These are phyloP conservation scores for Xylaria sp. DNA, from an alignment of 2,329 filamentous ascomycete species.

Conservation along the genomic window DNA sequence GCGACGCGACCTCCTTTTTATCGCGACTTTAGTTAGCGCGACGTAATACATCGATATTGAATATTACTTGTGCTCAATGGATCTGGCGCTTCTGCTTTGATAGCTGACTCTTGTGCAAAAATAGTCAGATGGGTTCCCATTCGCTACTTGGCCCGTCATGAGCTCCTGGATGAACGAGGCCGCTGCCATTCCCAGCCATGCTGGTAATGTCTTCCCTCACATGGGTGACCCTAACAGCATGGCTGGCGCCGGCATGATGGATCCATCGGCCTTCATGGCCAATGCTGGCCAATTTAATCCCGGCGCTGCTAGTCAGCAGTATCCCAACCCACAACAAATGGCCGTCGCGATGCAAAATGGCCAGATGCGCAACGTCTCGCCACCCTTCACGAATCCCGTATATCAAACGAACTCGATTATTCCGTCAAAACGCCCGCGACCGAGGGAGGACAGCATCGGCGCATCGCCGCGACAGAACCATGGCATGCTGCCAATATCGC, in stretches of 20 bases:
- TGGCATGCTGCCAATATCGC: slow-evolving; percentile 70
- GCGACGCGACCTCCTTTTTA: slow-evolving; percentile 41
- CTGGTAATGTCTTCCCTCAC: slow-evolving; percentile 63
- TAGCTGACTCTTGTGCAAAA: slow-evolving; percentile 39
- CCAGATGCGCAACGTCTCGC: slow-evolving; percentile 75
- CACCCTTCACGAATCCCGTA: slow-evolving; percentile 68
- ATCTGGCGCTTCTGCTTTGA: slow-evolving; percentile 35
- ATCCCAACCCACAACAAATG: slow-evolving; percentile 53
- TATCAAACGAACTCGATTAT: slow-evolving; percentile 84
- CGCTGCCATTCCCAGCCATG: slow-evolving; percentile 58
- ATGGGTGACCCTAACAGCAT: slow-evolving; percentile 56
- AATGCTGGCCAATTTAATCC: slow-evolving; percentile 56
- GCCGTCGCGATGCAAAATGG: slow-evolving; percentile 68
- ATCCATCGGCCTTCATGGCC: slow-evolving; percentile 59
- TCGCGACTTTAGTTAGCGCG: slow-evolving; percentile 36
- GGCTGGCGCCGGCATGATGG: slow-evolving; percentile 54
- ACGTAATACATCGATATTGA: slow-evolving; percentile 37
- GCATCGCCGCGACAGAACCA: slow-evolving; percentile 74
- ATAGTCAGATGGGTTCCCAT: slow-evolving; percentile 45
- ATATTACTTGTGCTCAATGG: slow-evolving; percentile 39
- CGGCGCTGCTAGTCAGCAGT: slow-evolving; percentile 44
- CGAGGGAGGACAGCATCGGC: slow-evolving; percentile 76
- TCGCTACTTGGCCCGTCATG: slow-evolving; percentile 52
- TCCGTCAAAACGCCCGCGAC: slow-evolving; percentile 80
- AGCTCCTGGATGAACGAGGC: slow-evolving; percentile 69